Evolutionary conservation across 2,329 filamentous ascomycete genomes (phyloP), one percentile per base, ranked within the genome.

Genomic region (Lizonia empirigonia): DNA sequence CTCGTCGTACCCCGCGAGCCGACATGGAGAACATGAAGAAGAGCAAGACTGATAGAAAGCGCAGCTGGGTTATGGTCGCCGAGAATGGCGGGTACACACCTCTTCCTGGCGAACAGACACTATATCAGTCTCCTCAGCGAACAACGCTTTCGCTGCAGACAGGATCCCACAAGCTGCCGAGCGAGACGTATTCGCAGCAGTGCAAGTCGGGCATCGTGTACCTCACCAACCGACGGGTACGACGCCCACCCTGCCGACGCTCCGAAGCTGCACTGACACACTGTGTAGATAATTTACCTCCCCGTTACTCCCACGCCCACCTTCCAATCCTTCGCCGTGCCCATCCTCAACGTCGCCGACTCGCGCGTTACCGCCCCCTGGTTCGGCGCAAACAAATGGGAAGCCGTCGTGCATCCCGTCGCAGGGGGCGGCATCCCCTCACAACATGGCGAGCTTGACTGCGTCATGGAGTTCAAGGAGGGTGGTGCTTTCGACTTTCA

Each of bases 401-500:
- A 85, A 48, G 88, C 89, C 19, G 77, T 87, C 35, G 85, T 95
- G 51, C 87, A 88, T 63, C 91, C 93, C 1, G 90, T 96, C 19
- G 78, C 87, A 1, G 89, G 89, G 27, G 94, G 94, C 29, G 90
- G 90, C 40, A 89, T 97, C 41, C 90, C 92, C 0, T 76, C 87
- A 5, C 82, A 87, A 18, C 82, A 90, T 55, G 82, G 87, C 15
- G 85, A 86, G 22, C 80, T 96, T 34, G 90, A 94, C 65, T 74
- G 96, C 60, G 91, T 89, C 70, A 82, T 97, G 64, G 91, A 87
- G 18, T 97, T 97, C 79, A 92, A 91, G 69, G 92, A 97, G 56
- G 93, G 93, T 34, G 93, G 93, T n/a, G 92, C 92, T 51, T 94
- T 89, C 71, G 91, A 96, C 62, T 97, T 96, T 68, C 87, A 92